Percentiles rank a stretch among this genome's conserved stretches.
Conservation (phyloP, 1,139 yeast genomes). For the Nematodospora anomalae region DNA sequence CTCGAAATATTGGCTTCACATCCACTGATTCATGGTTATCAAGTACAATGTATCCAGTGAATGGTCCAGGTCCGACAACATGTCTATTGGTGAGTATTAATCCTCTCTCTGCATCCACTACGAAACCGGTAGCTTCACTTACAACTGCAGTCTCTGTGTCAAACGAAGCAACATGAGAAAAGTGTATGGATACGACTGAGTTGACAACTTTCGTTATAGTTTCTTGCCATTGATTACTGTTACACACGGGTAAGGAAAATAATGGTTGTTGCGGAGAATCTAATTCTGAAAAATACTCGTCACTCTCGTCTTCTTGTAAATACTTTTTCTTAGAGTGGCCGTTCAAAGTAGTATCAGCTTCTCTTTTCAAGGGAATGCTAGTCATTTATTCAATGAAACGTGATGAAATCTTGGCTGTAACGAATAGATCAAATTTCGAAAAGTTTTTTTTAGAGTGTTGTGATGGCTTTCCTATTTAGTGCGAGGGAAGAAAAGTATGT, state of each 20-base stretch:
- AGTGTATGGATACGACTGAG: constrained; percentile 86
- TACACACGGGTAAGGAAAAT: constrained; percentile 17
- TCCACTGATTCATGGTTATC: constrained; percentile 95
- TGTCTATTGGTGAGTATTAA: constrained; percentile 88
- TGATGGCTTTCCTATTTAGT: constrained; percentile 4
- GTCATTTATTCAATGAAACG: neutral
- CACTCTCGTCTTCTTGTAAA: constrained; percentile 8
- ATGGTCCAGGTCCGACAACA: constrained; percentile 94
- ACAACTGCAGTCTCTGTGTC: constrained; percentile 83
- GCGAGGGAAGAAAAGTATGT: neutral
- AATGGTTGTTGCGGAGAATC: constrained; percentile 15
- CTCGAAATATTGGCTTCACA: constrained; percentile 79
- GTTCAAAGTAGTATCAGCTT: constrained; percentile 15
- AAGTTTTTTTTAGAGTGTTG: constrained; percentile 2
- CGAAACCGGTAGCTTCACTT: constrained; percentile 92
- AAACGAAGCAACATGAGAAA: constrained; percentile 80
- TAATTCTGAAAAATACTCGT: constrained; percentile 18
- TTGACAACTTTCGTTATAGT: constrained; percentile 82
- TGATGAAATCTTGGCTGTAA: neutral
- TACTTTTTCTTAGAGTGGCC: constrained; percentile 14
- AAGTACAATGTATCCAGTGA: constrained; percentile 85
- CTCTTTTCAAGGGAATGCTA: constrained; percentile 17
- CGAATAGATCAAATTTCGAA: neutral
- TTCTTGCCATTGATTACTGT: constrained; percentile 59
- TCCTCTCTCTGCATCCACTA: constrained; percentile 83